Conservation (phyloP, 2,329 filamentous ascomycete genomes). For the Trichoderma lentiforme region DNA sequence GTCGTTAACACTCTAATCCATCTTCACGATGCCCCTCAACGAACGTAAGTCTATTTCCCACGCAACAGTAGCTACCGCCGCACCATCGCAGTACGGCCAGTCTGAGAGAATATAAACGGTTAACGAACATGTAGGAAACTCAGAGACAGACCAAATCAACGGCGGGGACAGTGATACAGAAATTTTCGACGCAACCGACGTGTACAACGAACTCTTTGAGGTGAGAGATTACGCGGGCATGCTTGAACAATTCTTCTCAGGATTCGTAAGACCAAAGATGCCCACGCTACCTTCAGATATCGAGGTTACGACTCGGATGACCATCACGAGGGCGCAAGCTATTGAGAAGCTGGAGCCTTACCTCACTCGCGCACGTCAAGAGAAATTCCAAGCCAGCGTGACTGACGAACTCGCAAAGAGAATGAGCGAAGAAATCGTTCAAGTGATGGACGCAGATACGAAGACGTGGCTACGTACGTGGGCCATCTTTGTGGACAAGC, state of each 20-base stretch:
- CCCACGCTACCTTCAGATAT: neutral
- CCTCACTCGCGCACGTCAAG: neutral
- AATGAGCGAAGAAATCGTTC: neutral
- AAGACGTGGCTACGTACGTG: neutral
- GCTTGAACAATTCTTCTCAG: too few relatives aligned
- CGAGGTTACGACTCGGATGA: neutral
- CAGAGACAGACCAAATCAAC: neutral
- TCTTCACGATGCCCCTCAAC: neutral
- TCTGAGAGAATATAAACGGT: neutral
- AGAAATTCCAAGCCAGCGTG: neutral
- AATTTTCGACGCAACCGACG: neutral
- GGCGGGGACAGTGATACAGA: neutral
- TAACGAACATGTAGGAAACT: neutral
- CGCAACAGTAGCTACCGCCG: neutral
- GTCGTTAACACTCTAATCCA: neutral
- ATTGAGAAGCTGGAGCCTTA: neutral
- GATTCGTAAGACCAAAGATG: neutral
- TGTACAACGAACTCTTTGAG: too few relatives aligned
- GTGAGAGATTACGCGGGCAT: too few relatives aligned
- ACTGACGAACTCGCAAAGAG: neutral
- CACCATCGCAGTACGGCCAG: neutral
- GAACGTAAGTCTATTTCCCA: neutral
- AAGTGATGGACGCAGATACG: neutral
- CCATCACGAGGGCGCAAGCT: neutral
- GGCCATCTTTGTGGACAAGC: neutral